Evolutionary conservation across 2,329 filamentous ascomycete genomes (phyloP).

Genomic region (Aspergillus sclerotialis): DNA sequence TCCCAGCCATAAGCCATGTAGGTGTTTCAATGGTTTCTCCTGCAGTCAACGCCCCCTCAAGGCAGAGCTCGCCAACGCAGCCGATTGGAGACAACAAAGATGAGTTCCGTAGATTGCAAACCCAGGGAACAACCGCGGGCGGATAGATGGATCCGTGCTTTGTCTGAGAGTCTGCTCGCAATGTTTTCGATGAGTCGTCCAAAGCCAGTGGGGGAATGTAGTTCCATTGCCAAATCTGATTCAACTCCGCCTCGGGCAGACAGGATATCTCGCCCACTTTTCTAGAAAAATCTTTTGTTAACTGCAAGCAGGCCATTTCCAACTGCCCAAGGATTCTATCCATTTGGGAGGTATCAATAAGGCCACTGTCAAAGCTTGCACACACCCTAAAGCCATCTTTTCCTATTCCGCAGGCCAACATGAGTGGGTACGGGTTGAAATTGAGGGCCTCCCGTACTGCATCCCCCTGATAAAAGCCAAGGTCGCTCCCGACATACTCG

Average conservation of each 20-base stretch:
- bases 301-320: conserved; percentile 21
- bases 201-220: conserved; percentile 26
- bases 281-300: conserved; percentile 18
- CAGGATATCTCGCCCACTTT: conserved; percentile 29
- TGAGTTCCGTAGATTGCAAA: conserved; percentile 24
- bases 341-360: conserved; percentile 32
- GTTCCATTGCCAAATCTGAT: conserved; percentile 41
- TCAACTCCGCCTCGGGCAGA: conserved; percentile 30
- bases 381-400: conserved; percentile 38
- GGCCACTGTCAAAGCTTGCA: conserved; percentile 36
- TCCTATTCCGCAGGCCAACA: conserved; percentile 41
- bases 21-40: conserved; percentile 16
- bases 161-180: conserved; percentile 14
- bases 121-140: conserved; percentile 20
- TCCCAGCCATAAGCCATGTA: conserved; percentile 27
- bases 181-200: conserved; percentile 18
- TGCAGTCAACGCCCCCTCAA: conserved; percentile 32
- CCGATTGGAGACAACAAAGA: conserved; percentile 36
- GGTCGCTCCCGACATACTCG: conserved; percentile 28
- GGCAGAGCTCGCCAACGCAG: conserved; percentile 30
- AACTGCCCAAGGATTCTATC: conserved; percentile 30
- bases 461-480: conserved; percentile 31
- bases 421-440: conserved; percentile 45
- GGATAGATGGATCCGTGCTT: conserved; percentile 28
- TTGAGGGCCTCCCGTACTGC: conserved; percentile 30